Evolutionary conservation across 2,329 filamentous ascomycete genomes (phyloP).

Genomic region (Piedraia hortae): DNA sequence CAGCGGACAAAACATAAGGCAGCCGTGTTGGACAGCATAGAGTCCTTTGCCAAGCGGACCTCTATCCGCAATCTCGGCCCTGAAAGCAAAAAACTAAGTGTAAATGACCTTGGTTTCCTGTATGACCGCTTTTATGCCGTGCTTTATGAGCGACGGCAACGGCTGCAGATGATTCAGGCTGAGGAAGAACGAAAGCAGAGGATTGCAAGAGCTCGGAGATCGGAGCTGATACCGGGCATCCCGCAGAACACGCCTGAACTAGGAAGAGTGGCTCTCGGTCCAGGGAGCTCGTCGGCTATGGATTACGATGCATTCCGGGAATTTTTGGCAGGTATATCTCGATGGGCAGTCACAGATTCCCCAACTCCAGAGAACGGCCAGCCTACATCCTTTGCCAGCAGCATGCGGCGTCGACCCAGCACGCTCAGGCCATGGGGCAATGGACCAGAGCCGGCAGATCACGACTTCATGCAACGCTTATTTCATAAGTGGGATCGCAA

Average conservation of each 20-base stretch:
- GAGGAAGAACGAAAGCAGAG: constrained; percentile 36
- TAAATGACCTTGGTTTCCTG: constrained; percentile 63
- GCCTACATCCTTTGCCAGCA: neutral
- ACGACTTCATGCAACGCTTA: constrained; percentile 75
- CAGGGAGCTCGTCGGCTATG: constrained; percentile 65
- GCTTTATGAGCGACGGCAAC: constrained; percentile 72
- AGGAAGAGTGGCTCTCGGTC: constrained; percentile 63
- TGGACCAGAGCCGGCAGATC: constrained; percentile 51
- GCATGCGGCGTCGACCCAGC: neutral
- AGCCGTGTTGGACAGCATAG: constrained; percentile 79
- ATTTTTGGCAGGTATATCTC: constrained; percentile 61
- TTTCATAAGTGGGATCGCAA: constrained; percentile 76
- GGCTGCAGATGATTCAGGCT: constrained; percentile 48
- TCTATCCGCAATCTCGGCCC: constrained; percentile 87
- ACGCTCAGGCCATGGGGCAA: constrained; percentile 24
- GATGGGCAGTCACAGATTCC: constrained; percentile 79
- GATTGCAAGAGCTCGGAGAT: constrained; percentile 25
- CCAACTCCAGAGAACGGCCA: constrained; percentile 29
- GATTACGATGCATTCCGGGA: constrained; percentile 91
- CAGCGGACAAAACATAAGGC: constrained; percentile 80
- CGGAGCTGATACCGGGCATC: constrained; percentile 21
- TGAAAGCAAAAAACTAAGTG: constrained; percentile 70
- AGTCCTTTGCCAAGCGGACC: constrained; percentile 89
- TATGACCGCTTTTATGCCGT: constrained; percentile 89
- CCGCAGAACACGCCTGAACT: constrained; percentile 34